Evolutionary conservation across 73 alveolate species (phyloP).

Genomic region (Stentor roeselii): DNA sequence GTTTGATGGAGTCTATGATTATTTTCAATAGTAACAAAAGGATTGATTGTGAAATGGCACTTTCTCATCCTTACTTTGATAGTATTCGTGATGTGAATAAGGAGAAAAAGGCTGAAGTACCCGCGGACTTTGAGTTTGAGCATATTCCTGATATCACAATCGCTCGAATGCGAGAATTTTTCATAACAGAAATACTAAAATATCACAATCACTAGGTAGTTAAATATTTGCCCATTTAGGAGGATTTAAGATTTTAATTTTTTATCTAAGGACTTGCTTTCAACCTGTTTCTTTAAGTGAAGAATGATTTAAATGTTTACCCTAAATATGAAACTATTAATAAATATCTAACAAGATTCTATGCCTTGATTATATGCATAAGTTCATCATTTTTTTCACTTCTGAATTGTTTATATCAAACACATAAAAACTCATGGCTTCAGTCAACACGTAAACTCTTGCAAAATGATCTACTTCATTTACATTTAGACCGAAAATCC

Average conservation of each 20-base stretch:
- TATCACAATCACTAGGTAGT: too few species aligned
- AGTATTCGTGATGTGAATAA: conserved; percentile 46
- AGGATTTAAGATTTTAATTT: too few species aligned
- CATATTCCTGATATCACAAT: conserved; percentile 40
- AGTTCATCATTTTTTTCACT: background rate
- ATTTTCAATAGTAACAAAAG: conserved; percentile 75
- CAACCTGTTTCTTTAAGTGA: too few species aligned
- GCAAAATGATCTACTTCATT: background rate
- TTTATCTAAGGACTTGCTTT: too few species aligned
- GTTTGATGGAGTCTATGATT: conserved; percentile 57
- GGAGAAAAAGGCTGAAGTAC: conserved; percentile 44
- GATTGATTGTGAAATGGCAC: conserved; percentile 72
- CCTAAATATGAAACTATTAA: too few species aligned
- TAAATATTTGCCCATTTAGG: too few species aligned
- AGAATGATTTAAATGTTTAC: too few species aligned
- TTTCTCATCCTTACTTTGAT: conserved; percentile 66
- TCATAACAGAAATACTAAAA: conserved; percentile 39
- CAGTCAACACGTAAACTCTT: background rate
- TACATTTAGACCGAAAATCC: background rate
- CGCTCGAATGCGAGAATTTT: conserved; percentile 40
- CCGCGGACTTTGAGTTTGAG: conserved; percentile 41
- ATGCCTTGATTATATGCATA: background rate
- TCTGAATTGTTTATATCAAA: background rate
- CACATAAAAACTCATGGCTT: background rate
- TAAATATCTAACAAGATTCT: too few species aligned